A percentile compares a stretch with the other conserved stretches of the same genome.
Evolutionary conservation across 139 green algal species (phyloP).

Genomic region (Trebouxia sp.): DNA sequence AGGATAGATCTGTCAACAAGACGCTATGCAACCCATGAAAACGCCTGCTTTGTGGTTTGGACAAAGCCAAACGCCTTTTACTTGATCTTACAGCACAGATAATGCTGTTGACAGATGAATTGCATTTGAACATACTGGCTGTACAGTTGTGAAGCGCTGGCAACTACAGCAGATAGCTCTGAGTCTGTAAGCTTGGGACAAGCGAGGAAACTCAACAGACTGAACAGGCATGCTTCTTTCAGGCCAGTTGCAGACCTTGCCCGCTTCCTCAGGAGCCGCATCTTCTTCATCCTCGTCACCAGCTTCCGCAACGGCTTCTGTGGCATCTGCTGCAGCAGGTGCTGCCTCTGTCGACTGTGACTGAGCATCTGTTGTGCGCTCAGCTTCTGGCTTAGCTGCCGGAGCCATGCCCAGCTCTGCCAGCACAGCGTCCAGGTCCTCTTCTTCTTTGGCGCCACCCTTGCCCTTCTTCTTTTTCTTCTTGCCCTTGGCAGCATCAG

Average conservation of each 20-base stretch:
- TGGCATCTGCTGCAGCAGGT: constrained; percentile 11
- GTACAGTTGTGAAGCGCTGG: too few species aligned
- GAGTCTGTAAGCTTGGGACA: too few species aligned
- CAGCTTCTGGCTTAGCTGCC: not conserved
- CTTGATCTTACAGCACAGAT: too few species aligned
- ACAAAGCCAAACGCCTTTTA: too few species aligned
- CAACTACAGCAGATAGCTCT: too few species aligned
- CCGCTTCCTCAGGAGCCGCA: constrained; percentile 36
- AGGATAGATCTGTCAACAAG: too few species aligned
- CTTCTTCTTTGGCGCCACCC: constrained; percentile 42
- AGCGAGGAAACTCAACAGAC: too few species aligned
- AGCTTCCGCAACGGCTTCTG: constrained; percentile 32
- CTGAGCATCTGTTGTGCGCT: not conserved
- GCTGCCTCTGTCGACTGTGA: not conserved
- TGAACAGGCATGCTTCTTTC: too few species aligned
- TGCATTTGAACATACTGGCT: too few species aligned
- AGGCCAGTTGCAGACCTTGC: constrained; percentile 21
- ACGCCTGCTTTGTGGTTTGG: too few species aligned
- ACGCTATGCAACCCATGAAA: too few species aligned
- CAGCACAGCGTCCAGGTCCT: constrained; percentile 71
- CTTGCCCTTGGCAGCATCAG: constrained; percentile 59
- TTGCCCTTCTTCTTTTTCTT: constrained; percentile 77
- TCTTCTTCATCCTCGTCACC: constrained; percentile 34
- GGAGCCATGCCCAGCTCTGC: constrained; percentile 54
- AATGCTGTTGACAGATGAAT: too few species aligned